Base-by-base conservation (phyloP, 768 basidiomycete species). In the Suillus hirtellus region DNA sequence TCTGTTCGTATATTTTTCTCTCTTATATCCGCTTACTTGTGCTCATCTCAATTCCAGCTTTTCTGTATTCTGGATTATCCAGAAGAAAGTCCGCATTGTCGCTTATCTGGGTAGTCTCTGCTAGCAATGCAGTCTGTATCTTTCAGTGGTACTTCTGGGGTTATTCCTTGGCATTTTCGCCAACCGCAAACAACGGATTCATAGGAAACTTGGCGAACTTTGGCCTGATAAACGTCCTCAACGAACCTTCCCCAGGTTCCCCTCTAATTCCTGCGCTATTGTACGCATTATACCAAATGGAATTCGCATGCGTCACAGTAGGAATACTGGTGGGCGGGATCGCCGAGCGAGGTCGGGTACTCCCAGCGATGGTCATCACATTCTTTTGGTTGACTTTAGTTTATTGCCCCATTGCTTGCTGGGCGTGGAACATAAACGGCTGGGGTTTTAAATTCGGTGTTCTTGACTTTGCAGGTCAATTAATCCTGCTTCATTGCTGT, bases 391-490 rank as follows among this genome's bases (percentile, higher is more conserved):
- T 88, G 71, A 95, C 93, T 3, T 65, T 95, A 60, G 93, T 95
- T 19, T 95, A 95, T 74, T 93, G 90, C 69, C 93, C 92, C 9
- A 80, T 96, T 63, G 93, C 93, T 35, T 89, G 84, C 73, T 95
- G 93, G 92, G 83, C 84, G 2, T 96, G 93, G 93, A 85, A 85
- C 56, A 66, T 77, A 0, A 86, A 89, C 66, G 94, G 95, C 2
- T 97, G 95, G 95, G 89, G 83, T 10, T 89, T 87, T 74, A 86
- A 84, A 68, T 91, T 87, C 84, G 95, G 95, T n/a, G 90, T 91
- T 31, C 80, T 93, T 53, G 93, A 96, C 74, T 97, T 91, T 71
- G 93, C 95, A 61, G 93, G 93, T 24, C 46, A 35, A 37, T 63
- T 31, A 0, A 15, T 70, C 54, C 59, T 65, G 42, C 46, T 55